Evolutionary conservation across 805 yeast genomes (phyloP).

Genomic region (Ogataea pignaliae): DNA sequence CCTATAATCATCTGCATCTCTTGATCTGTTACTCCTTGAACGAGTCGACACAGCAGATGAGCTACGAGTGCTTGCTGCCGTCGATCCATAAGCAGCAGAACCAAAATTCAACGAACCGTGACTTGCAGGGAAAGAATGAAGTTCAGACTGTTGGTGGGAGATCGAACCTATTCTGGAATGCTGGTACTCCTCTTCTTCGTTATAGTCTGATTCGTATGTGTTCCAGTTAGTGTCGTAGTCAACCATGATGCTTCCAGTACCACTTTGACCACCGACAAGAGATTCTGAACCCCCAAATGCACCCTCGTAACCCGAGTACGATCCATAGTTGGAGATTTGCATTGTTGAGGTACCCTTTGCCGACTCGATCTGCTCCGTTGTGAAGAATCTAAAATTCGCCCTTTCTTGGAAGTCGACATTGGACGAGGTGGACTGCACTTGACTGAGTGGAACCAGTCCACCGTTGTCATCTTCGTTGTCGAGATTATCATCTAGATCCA

Average conservation of each 20-base stretch:
- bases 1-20: slow-evolving; percentile 7
- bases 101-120: neutral
- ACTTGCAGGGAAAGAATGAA: neutral
- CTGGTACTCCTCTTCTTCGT: slow-evolving; percentile 9
- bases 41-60: neutral
- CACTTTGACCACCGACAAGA: too few species aligned
- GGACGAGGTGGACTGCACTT: slow-evolving; percentile 34
- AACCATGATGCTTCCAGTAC: slow-evolving; percentile 36
- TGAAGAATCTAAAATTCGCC: slow-evolving; percentile 71
- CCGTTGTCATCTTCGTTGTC: slow-evolving; percentile 1
- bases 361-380: slow-evolving; percentile 73
- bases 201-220: slow-evolving; percentile 44
- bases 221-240: slow-evolving; percentile 80
- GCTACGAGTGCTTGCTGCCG: neutral
- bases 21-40: neutral
- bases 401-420: slow-evolving; percentile 32
- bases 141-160: neutral
- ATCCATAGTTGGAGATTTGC: slow-evolving; percentile 40
- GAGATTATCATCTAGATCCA: slow-evolving; percentile 6
- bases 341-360: slow-evolving; percentile 87
- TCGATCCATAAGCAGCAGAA: neutral
- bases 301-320: slow-evolving; percentile 1
- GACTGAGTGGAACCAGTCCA: slow-evolving; percentile 27
- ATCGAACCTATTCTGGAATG: slow-evolving; percentile 4
- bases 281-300: too few species aligned